Base-by-base conservation (phyloP, 306 rosid genomes). In the Fragaria ananassa region DNA sequence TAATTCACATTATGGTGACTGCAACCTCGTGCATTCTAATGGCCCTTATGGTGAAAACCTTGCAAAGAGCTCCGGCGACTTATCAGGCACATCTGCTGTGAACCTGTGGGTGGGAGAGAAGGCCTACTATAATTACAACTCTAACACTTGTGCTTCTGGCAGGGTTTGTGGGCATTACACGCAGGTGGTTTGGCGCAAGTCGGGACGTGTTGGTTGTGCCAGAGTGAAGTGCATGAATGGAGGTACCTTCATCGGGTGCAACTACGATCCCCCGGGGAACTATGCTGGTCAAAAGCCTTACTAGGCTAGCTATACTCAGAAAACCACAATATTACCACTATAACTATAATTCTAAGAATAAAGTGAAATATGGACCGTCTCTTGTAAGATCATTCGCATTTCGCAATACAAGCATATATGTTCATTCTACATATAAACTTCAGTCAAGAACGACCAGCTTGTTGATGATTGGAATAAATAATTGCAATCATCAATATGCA, bases 241-340 rank as follows among this genome's bases (percentile, higher is more conserved):
- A 0, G 85, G 90, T 35, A 86, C 88, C 8, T 78, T 88, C 66
- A 82, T 88, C 8, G 50, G 64, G 8, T 91, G 93, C 81, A 89
- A 89, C 79, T 89, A 91, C 81, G 87, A 78, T 71, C 93, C 96
- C 14, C 87, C 39, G 0, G 90, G 96, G 44, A 89, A 89, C 60
- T 27, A 4, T 19, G 10, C 1, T 35, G 88, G 81, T 0, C 84
- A 85, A 51, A 54, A 29, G 12, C 93, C 96, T 69, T 90, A 66
- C 37, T 80, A 65, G 17, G 19, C 25, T 49, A 50, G 21, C 5
- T 49, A 4, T 19, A 0, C 65, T 58, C 37, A 12, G 8, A 21
- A 57, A 58, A 58, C 35, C 65, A 58, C 35, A 3, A 11, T 25
- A 10, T 46, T 39, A 39, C 9, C 14, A 47, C 4, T 47, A 23